Evolutionary conservation across 176 grass and related monocot genomes (phyloP).

Genomic region (Phoenix roebelenii): DNA sequence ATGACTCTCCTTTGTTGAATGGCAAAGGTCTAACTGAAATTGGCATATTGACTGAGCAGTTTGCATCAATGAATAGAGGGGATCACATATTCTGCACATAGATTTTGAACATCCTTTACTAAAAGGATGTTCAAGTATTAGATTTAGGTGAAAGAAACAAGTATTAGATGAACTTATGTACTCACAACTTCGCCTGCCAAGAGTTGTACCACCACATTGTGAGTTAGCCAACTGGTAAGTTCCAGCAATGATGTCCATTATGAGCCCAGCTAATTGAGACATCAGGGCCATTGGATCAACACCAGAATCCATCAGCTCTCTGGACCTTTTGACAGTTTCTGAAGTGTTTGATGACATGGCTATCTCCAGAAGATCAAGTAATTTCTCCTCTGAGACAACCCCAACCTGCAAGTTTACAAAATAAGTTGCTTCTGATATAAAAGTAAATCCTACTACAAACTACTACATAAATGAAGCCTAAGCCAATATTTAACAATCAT

Average conservation of each 20-base stretch:
- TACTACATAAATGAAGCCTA: too few species aligned
- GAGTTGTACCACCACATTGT: constrained; percentile 43
- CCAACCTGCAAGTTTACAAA: constrained; percentile 50
- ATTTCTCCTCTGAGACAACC: constrained; percentile 92
- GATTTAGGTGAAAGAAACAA: too few species aligned
- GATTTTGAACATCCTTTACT: neutral
- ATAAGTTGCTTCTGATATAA: neutral
- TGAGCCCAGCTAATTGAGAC: constrained; percentile 96
- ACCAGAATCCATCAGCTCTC: constrained; percentile 95
- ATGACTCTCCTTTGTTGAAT: too few species aligned
- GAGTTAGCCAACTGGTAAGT: constrained; percentile 71
- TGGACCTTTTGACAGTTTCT: constrained; percentile 88
- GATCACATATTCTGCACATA: neutral
- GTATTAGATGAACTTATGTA: constrained; percentile 7
- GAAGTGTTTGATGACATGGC: constrained; percentile 95
- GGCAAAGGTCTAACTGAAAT: too few species aligned
- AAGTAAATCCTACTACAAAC: neutral
- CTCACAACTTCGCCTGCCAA: constrained; percentile 77
- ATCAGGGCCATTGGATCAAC: constrained; percentile 96
- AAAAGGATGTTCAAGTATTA: too few species aligned
- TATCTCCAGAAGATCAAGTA: constrained; percentile 90
- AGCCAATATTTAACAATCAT: too few species aligned
- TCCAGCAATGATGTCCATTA: constrained; percentile 99
- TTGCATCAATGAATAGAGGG: too few species aligned
- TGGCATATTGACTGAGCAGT: too few species aligned